phyloP scores from a whole-genome alignment of 768 basidiomycete genomes.

The Coprinellus aureogranulatus region DNA sequence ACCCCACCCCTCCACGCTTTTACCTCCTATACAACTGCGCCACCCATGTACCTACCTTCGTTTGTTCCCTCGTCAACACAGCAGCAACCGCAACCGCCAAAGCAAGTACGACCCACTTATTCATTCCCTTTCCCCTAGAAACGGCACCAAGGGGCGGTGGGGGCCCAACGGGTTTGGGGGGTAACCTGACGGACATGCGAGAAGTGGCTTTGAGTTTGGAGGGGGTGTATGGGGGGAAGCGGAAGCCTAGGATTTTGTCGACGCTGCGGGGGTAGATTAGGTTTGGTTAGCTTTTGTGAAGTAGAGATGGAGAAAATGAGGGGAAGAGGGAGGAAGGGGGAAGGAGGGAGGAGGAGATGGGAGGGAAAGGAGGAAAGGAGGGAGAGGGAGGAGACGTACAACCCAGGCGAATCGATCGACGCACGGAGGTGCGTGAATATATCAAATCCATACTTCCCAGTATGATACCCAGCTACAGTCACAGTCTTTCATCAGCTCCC shows the following conservation, averaged over 20 bases:
- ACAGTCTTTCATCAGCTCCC: no score
- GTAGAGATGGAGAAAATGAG: no score
- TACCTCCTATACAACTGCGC: no score
- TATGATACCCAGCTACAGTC: slow-evolving; percentile 59
- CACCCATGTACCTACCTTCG: not conserved
- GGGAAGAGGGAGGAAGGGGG: no score
- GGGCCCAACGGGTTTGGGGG: slow-evolving; percentile 43
- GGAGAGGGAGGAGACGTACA: slow-evolving; percentile 32
- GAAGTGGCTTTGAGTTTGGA: slow-evolving; percentile 31
- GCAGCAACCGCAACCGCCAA: slow-evolving; percentile 42
- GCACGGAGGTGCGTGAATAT: slow-evolving; percentile 74
- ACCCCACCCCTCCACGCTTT: no score
- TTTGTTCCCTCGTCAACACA: slow-evolving; percentile 34
- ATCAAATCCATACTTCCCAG: slow-evolving; percentile 74
- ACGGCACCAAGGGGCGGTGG: slow-evolving; percentile 22
- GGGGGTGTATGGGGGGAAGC: slow-evolving; percentile 60
- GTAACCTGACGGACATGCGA: slow-evolving; percentile 33
- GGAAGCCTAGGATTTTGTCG: slow-evolving; percentile 46
- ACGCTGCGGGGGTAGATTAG: no score
- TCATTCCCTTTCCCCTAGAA: slow-evolving; percentile 29
- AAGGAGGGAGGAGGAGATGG: no score
- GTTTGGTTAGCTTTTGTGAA: no score
- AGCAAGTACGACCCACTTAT: slow-evolving; percentile 50
- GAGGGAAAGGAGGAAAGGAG: not conserved
- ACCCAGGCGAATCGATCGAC: slow-evolving; percentile 56